phyloP scores from a whole-genome alignment of 2,329 filamentous ascomycete genomes.

The Camptophora hylomeconis region DNA sequence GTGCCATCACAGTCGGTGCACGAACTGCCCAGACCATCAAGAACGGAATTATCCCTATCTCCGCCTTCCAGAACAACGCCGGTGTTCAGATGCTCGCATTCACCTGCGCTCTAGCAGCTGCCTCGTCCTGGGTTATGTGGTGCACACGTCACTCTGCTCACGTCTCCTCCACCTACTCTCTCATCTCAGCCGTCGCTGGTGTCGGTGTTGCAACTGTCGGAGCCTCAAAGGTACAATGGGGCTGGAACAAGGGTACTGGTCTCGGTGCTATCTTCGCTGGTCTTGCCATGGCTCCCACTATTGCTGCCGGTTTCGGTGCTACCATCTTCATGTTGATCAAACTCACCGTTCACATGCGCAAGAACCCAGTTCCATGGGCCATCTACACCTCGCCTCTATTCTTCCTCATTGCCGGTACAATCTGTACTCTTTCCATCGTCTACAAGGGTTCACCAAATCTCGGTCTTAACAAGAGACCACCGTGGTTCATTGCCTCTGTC shows the following conservation, averaged over 20 bases:
- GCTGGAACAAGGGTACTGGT: slow-evolving; percentile 55
- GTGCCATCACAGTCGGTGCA: slow-evolving; percentile 53
- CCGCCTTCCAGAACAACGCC: slow-evolving; percentile 46
- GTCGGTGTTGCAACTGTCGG: slow-evolving; percentile 57
- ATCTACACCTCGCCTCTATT: slow-evolving; percentile 62
- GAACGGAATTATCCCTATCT: slow-evolving; percentile 56
- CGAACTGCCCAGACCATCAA: slow-evolving; percentile 67
- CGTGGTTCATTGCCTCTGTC: slow-evolving; percentile 54
- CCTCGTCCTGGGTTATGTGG: slow-evolving; percentile 67
- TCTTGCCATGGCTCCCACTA: slow-evolving; percentile 56
- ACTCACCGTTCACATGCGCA: slow-evolving; percentile 55
- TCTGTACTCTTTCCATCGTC: slow-evolving; percentile 62
- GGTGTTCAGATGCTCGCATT: slow-evolving; percentile 58
- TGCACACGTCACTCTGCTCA: slow-evolving; percentile 61
- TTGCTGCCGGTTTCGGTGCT: slow-evolving; percentile 52
- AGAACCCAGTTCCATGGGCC: slow-evolving; percentile 59
- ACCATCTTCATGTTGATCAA: slow-evolving; percentile 64
- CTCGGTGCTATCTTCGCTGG: slow-evolving; percentile 61
- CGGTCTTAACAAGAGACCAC: slow-evolving; percentile 51
- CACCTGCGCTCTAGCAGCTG: slow-evolving; percentile 49
- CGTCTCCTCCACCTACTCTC: slow-evolving; percentile 60
- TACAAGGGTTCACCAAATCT: slow-evolving; percentile 68
- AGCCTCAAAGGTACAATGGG: slow-evolving; percentile 51
- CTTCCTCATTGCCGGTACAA: slow-evolving; percentile 61
- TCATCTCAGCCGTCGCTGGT: slow-evolving; percentile 55